phyloP scores from a whole-genome alignment of 257 asterid species.

The Agastache rugosa region DNA sequence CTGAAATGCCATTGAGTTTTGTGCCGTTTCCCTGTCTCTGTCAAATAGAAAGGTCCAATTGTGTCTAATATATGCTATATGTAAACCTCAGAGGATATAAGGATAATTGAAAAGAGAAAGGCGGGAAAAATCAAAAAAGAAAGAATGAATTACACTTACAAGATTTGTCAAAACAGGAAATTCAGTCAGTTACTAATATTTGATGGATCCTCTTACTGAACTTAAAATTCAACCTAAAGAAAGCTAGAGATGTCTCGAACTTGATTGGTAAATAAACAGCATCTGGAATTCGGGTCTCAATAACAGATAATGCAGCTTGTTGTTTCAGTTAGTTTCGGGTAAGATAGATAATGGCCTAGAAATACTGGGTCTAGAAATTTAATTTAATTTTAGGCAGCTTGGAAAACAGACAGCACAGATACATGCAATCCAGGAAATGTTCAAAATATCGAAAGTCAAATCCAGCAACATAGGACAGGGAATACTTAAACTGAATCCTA shows the following conservation, averaged over 20 bases:
- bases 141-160: no score
- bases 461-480: neutral
- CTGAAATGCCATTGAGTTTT: neutral
- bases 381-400: neutral
- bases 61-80: no score
- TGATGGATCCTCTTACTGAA: no score
- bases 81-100: no score
- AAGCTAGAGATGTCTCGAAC: neutral
- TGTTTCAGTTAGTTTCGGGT: neutral
- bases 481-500: neutral
- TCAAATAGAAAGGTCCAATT: no score
- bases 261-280: neutral
- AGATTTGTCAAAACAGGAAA: no score
- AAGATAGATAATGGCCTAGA: no score
- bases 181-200: no score
- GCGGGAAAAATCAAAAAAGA: no score
- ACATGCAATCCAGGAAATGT: neutral
- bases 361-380: no score
- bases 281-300: neutral
- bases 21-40: neutral
- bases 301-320: constrained; percentile 26
- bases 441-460: neutral
- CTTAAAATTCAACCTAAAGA: neutral
- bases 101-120: no score
- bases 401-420: neutral